These are phyloP conservation scores for Globisporangium paddicum DNA, from an alignment of 352 stramenopile genomes.

Conservation along the genomic window DNA sequence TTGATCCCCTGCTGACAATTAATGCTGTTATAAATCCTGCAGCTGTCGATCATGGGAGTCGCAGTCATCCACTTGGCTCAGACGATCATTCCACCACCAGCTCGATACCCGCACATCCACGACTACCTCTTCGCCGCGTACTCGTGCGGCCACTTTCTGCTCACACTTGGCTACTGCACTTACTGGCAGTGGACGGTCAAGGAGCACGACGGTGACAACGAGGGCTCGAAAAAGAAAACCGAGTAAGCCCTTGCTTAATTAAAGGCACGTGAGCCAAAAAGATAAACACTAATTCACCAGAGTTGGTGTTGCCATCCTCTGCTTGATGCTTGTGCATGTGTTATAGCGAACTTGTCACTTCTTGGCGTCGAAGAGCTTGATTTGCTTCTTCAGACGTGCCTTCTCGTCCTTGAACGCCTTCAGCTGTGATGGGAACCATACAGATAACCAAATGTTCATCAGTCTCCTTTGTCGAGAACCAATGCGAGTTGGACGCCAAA, in stretches of 20 bases:
- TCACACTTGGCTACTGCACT: slow-evolving; percentile 70
- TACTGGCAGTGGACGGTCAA: slow-evolving; percentile 78
- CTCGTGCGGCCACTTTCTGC: slow-evolving; percentile 71
- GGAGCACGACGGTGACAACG: slow-evolving; percentile 7
- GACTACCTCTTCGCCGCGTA: slow-evolving; percentile 83
- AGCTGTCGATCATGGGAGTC: slow-evolving; percentile 58
- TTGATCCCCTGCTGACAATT: neutral
- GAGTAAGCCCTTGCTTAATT: slow-evolving; percentile 23
- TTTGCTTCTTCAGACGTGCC: slow-evolving; percentile 76
- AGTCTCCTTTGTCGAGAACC: neutral
- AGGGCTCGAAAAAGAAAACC: slow-evolving; percentile 27
- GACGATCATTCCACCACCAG: slow-evolving; percentile 33
- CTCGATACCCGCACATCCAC: slow-evolving; percentile 76
- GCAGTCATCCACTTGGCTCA: slow-evolving; percentile 55
- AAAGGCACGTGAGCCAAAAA: neutral
- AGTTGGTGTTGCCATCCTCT: neutral
- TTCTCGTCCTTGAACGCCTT: slow-evolving; percentile 87
- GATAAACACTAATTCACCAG: neutral
- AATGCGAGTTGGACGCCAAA: neutral
- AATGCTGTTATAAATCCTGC: neutral
- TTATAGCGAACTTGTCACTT: slow-evolving; percentile 28
- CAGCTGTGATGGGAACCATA: slow-evolving; percentile 24
- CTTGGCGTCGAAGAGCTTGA: slow-evolving; percentile 67
- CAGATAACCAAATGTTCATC: neutral
- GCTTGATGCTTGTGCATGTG: neutral